Conservation (phyloP, 106 monocot genomes). For the Agapanthus africanus region DNA sequence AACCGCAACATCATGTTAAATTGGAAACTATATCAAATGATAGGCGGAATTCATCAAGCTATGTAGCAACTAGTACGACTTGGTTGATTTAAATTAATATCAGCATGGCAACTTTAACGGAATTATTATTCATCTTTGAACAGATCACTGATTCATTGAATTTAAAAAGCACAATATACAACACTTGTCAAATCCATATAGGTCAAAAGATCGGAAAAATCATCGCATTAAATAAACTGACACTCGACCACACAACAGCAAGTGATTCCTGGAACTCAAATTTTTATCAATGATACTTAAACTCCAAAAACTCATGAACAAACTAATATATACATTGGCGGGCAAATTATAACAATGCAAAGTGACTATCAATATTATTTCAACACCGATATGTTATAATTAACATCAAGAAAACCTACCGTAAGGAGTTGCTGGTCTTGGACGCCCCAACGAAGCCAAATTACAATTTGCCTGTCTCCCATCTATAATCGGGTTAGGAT, state of each 20-base stretch:
- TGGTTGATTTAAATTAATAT: too few species aligned
- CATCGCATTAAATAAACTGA: not conserved
- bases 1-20: too few species aligned
- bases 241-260: not conserved
- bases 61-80: too few species aligned
- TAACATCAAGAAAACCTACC: slow-evolving; percentile 3
- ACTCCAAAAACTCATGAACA: not conserved
- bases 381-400: not conserved
- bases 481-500: slow-evolving; percentile 57
- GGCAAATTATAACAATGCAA: not conserved
- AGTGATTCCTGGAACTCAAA: not conserved
- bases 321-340: not conserved
- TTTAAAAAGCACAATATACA: not conserved
- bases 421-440: slow-evolving; percentile 25
- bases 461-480: slow-evolving; percentile 58
- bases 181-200: not conserved
- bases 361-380: not conserved
- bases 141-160: not conserved
- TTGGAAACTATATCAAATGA: too few species aligned
- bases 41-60: too few species aligned
- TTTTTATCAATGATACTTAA: too few species aligned
- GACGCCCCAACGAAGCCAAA: slow-evolving; percentile 54
- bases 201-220: not conserved
- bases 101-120: not conserved
- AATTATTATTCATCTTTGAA: not conserved